Evolutionary conservation across 805 yeast species (phyloP).

Genomic region (Kuraishia ogatae): DNA sequence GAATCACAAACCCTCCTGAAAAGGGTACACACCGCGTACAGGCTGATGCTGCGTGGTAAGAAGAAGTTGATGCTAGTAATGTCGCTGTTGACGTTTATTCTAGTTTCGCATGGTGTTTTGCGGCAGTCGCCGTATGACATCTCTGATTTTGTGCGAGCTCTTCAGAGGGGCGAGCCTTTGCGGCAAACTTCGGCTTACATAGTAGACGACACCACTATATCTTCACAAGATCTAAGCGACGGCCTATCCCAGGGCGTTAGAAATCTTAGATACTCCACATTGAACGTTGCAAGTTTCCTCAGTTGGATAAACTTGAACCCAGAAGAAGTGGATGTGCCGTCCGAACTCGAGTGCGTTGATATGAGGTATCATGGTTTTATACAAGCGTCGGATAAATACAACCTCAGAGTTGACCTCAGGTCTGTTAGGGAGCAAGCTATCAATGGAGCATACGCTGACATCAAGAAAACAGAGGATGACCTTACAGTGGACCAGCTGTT

Average conservation of each 20-base stretch:
- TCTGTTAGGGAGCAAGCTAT: background rate
- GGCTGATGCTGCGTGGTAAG: background rate
- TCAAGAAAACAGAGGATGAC: background rate
- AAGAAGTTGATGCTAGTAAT: background rate
- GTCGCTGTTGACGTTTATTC: background rate
- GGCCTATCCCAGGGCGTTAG: background rate
- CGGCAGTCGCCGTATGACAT: background rate
- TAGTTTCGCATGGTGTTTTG: background rate
- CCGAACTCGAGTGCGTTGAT: constrained; percentile 1
- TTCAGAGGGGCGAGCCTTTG: background rate
- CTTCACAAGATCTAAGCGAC: background rate
- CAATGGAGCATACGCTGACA: background rate
- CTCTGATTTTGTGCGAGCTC: background rate
- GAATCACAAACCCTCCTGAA: background rate
- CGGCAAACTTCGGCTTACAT: background rate
- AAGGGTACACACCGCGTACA: background rate
- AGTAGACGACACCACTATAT: background rate
- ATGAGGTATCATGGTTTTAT: constrained; percentile 1
- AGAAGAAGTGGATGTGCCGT: background rate
- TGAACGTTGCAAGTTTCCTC: constrained; percentile 2
- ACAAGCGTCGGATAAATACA: constrained; percentile 1
- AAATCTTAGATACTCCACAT: background rate
- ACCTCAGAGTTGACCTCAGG: background rate
- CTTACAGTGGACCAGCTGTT: background rate
- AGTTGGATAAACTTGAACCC: background rate